Base-by-base conservation (phyloP, 768 basidiomycete genomes). In the Lactarius sanguifluus region DNA sequence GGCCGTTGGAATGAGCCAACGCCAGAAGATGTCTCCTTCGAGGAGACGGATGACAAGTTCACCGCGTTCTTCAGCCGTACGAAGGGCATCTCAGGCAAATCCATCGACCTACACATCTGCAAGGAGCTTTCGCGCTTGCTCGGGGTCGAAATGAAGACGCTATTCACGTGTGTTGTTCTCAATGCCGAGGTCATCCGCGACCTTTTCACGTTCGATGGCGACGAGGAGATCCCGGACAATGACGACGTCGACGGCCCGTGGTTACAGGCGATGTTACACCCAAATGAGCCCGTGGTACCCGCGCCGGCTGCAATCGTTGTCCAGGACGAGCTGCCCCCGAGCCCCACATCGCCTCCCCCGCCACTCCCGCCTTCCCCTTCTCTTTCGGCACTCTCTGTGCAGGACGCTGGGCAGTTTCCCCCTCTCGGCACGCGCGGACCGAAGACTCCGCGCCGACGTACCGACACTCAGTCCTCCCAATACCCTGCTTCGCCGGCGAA, bases 241-340 rank as follows among this genome's bases (percentile, higher is more conserved):
- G 56, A 54, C 16, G 47, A 23, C 3, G 60, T 59, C 5, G 56
- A 57, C 38, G 57, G 34, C 38, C 34, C 61, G 3, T 69, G 68
- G 68, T 47, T 69, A n/a, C 65, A 62, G 23, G 47, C 68, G 5
- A 57, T 69, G 1, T 38, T 18, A 9, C 55, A 69, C 23, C 64
- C 68, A n/a, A 34, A 60, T 23, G 36, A 65, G 10, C 67, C 64
- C 8, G 43, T 68, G 15, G 41, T 68, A 12, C 67, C 67, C 1
- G 25, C 28, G 10, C 8, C 43, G 7, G 30, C 18, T 57, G 43
- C 38, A 30, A 25, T 40, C 9, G 40, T 45, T 16, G 28, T 43
- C 54, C 54, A 59, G 57, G 54, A 13, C 10, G 15, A 56, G 9
- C 28, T 0, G 13, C 7, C 55, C 15, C 28, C 6, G 32, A 32